Evolutionary conservation across 768 basidiomycete species (phyloP), one percentile per base, ranked within the genome.

Genomic region (Leccinum arenicola): DNA sequence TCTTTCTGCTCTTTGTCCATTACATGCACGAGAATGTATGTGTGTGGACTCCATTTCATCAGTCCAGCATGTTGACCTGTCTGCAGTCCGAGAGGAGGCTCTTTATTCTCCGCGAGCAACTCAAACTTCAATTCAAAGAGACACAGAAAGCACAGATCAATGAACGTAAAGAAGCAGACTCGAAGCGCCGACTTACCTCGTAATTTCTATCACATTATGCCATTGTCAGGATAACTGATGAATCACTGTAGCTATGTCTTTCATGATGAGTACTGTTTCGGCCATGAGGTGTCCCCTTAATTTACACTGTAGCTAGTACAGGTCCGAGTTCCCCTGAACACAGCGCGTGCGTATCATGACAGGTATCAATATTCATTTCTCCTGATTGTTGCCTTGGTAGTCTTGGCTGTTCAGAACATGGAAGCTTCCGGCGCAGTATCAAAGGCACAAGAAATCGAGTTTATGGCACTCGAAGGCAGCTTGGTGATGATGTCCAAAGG

Each of bases 351-450:
- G 70, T 69, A 45, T 51, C 29, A 35, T n/a, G n/a, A 25, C 40
- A 25, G 14, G 40, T 50, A 43, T 40, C n/a, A n/a, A 9, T 14
- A 29, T 6, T 8, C 35, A 29, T 6, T 8, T 40, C 21, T 17
- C 14, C 60, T 68, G 25, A 56, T 31, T 50, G 38, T 31, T 33
- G 17, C 50, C 33, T 51, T 59, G 54, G 11, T 54, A 78, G 76
- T 95, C 14, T 78, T 96, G 52, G 93, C 95, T 1, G 89, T 95
- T 17, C 95, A 97, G 75, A 96, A 98, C 68, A 87, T 96, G 82
- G 87, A 90, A 61, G 92, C 91, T 1, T 84, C 85, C 1, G 84
- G 88, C 8, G 82, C 83, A 1, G 82, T 96, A 49, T 80, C 82
- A 2, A 85, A 83, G 63, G 84, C 87, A 38, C 88, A 94, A 67